phyloP scores from a whole-genome alignment of 2,329 filamentous ascomycete genomes.

The Neonectria coccinea region DNA sequence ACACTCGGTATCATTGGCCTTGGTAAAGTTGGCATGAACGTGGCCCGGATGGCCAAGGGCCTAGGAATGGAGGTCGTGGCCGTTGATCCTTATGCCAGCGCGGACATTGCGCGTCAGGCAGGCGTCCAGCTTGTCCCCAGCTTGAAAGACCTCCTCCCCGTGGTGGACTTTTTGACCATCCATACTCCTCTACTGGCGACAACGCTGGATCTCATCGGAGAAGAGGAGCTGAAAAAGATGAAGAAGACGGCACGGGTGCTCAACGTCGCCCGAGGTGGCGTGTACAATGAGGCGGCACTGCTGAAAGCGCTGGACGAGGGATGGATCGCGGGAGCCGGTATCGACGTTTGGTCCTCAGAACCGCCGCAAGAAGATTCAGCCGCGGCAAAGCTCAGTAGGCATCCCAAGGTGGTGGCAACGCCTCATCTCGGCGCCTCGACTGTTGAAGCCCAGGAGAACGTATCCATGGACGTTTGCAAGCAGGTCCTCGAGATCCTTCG shows the following conservation, averaged over 20 bases:
- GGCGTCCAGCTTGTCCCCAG: slow-evolving; percentile 72
- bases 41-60: slow-evolving; percentile 82
- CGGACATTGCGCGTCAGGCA: slow-evolving; percentile 75
- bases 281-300: slow-evolving; percentile 81
- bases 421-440: slow-evolving; percentile 86
- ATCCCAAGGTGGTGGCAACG: slow-evolving; percentile 80
- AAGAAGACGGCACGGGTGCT: slow-evolving; percentile 79
- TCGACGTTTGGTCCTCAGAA: slow-evolving; percentile 84
- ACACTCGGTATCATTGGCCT: slow-evolving; percentile 81
- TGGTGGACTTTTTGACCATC: slow-evolving; percentile 81
- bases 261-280: slow-evolving; percentile 83
- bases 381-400: slow-evolving; percentile 72
- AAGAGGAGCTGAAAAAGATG: slow-evolving; percentile 75
- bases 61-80: slow-evolving; percentile 81
- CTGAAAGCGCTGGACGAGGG: slow-evolving; percentile 76
- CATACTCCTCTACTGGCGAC: slow-evolving; percentile 84
- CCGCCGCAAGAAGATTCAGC: slow-evolving; percentile 68
- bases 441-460: slow-evolving; percentile 85
- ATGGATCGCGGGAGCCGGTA: slow-evolving; percentile 79
- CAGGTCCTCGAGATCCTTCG: slow-evolving; percentile 80
- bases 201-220: slow-evolving; percentile 79
- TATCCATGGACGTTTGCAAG: slow-evolving; percentile 84
- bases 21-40: slow-evolving; percentile 85
- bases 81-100: slow-evolving; percentile 81
- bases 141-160: slow-evolving; percentile 70